Base-by-base conservation (phyloP, 331 rosid genomes). In the Stylosanthes scabra region DNA sequence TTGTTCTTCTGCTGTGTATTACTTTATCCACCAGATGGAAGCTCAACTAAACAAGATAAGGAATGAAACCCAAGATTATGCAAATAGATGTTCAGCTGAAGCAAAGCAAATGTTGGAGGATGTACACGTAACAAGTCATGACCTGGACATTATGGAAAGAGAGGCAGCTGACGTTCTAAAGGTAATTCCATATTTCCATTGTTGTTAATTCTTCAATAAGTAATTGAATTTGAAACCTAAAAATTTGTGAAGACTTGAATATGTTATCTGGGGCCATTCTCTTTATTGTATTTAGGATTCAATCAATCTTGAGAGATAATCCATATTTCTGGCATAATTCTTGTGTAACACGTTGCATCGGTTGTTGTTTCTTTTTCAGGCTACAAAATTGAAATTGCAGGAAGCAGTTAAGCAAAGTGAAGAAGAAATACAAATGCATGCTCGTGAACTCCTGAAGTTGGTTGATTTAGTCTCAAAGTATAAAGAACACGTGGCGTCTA, bases 101-200 rank as follows among this genome's bases (percentile, higher is more conserved):
- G 83, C 88, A n/a, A 84, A 77, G 74, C 81, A 68, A 70, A 83
- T 90, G 81, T 49, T 59, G 83, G 93, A 88, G 34, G 92, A 87
- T 61, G 72, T 91, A 34, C 74, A 87, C 40, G 59, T 11, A 59
- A 87, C 87, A 71, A 86, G 83, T 65, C 83, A 29, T 69, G 83
- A 88, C 62, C 47, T 94, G 66, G 80, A 79, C 74, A 68, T 55
- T 61, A 78, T 88, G 85, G 96, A 91, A 79, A 76, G 80, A 79
- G 97, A 91, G 81, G 97, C 88, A 9, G 87, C 77, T 1, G 91
- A 84, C 34, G 83, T 87, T 86, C 77, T 85, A 59, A 83, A 91
- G 94, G 98, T 93, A 83, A 46, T 46, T 42, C 47, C 29, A 39
- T 20, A 27, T n/a, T n/a, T n/a, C n/a, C n/a, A n/a, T n/a, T n/a